Base-by-base conservation (phyloP, 164 flowering plant species). In the Nymphaea thermarum region DNA sequence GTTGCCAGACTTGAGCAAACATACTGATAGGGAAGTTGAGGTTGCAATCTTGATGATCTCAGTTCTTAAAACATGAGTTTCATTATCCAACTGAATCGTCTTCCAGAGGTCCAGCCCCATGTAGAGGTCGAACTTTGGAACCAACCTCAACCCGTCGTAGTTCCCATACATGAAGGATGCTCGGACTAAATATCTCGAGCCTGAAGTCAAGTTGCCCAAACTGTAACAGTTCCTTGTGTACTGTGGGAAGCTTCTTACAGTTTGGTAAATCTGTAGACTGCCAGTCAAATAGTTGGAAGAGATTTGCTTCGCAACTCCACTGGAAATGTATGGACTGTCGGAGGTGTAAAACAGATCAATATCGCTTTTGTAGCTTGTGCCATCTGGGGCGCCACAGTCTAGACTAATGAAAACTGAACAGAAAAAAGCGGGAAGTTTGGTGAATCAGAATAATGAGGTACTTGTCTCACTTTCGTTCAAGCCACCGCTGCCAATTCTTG, bases 51-150 rank as follows among this genome's bases (percentile, higher is more conserved):
- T 67, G 2, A 82, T 74, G 18, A 77, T 80, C 77, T 84, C 87
- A 3, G 43, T 55, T 4, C n/a, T 42, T 1, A 61, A 61, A 0
- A 47, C 3, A 18, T 66, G 43, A 5, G 80, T 64, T 4, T 73
- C 44, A 14, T 64, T 65, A 4, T 43, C 14, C 5, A 82, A 67
- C 43, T 43, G 43, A 44, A 78, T 67, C 0, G 78, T 14, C 7
- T 44, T 55, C 87, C 87, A 84, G 6, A 61, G 55, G 25, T 75
- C 69, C 43, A 68, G 77, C 4, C 73, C 87, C 6, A 79, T 65
- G 60, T 77, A 73, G 3, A 84, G 77, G 65, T 84, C 81, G 47
- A 84, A 84, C 42, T 65, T 10, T 0, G 85, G 85, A 2, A 60
- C 10, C 10, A 65, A 15, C 42, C 69, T 59, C 4, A n/a, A 15